These are phyloP conservation scores for Globisporangium middletonii DNA, from an alignment of 352 stramenopile genomes.

Conservation along the genomic window DNA sequence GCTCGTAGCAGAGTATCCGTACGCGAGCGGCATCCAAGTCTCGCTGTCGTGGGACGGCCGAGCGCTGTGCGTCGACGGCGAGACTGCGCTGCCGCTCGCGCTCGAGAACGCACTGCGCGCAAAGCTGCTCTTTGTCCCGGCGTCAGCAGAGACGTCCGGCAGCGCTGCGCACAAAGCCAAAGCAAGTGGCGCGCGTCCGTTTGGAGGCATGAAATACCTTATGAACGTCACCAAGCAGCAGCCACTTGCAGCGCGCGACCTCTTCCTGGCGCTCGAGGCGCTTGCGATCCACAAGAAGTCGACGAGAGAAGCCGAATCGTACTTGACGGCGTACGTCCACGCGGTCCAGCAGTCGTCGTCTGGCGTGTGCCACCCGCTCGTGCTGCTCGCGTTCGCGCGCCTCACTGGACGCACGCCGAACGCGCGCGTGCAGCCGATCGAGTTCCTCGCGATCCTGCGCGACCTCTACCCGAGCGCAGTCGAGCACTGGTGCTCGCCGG, in stretches of 20 bases:
- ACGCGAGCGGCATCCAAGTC: constrained; percentile 17
- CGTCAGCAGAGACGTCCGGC: not conserved
- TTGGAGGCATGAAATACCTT: constrained; percentile 53
- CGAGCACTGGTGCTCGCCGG: constrained; percentile 29
- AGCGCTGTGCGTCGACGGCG: constrained; percentile 24
- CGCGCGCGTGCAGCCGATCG: constrained; percentile 15
- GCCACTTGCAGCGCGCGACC: constrained; percentile 28
- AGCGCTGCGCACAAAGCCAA: constrained; percentile 6
- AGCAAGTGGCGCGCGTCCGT: constrained; percentile 18
- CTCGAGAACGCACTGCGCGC: constrained; percentile 35
- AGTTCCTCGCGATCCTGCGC: constrained; percentile 44
- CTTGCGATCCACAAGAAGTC: constrained; percentile 40
- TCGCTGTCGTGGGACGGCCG: constrained; percentile 46
- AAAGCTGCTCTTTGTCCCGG: constrained; percentile 33
- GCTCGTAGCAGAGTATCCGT: constrained; percentile 22
- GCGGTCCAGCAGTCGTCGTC: constrained; percentile 5
- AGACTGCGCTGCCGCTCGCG: constrained; percentile 21
- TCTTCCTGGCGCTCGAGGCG: constrained; percentile 57
- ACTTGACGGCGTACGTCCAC: constrained; percentile 37
- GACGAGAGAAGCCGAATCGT: constrained; percentile 16
- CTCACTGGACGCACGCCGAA: constrained; percentile 16
- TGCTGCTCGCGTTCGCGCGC: constrained; percentile 48
- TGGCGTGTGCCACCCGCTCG: constrained; percentile 37
- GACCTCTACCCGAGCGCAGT: constrained; percentile 46
- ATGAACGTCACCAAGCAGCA: constrained; percentile 21